These are phyloP conservation scores for Clonostachys chloroleuca DNA, from an alignment of 2,329 filamentous ascomycete species.

Conservation along the genomic window DNA sequence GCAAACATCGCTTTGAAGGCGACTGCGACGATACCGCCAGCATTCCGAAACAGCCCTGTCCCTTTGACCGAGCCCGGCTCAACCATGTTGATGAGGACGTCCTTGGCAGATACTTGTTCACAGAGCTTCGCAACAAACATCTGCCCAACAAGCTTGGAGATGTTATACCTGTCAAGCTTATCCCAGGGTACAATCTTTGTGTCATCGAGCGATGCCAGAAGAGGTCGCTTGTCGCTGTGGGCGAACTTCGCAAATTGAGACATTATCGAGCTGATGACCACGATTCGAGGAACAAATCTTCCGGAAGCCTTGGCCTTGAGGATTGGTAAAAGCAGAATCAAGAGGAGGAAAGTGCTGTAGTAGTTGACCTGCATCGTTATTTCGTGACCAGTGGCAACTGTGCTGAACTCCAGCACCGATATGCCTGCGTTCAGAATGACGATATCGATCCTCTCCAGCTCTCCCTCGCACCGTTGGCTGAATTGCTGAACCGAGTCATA, in stretches of 20 bases:
- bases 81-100: constrained; percentile 28
- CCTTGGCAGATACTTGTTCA: constrained; percentile 21
- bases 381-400: constrained; percentile 27
- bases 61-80: constrained; percentile 22
- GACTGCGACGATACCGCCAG: constrained; percentile 5
- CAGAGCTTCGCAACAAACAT: constrained; percentile 29
- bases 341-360: constrained; percentile 23
- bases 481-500: constrained; percentile 37
- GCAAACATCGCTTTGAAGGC: background rate
- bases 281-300: no score
- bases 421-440: constrained; percentile 39
- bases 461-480: constrained; percentile 6
- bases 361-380: constrained; percentile 33
- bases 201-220: constrained; percentile 19
- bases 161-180: constrained; percentile 16
- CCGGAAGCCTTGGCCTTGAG: constrained; percentile 8
- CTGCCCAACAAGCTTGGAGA: constrained; percentile 21
- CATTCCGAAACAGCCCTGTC: constrained; percentile 12
- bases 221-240: constrained; percentile 11
- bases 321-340: constrained; percentile 21
- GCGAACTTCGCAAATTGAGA: constrained; percentile 17
- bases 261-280: constrained; percentile 17
- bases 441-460: constrained; percentile 31
- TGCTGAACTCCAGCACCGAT: constrained; percentile 8
- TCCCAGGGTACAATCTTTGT: constrained; percentile 3